Base-by-base conservation (phyloP, 2,329 filamentous ascomycete species). In the Ophiostoma angusticollis region DNA sequence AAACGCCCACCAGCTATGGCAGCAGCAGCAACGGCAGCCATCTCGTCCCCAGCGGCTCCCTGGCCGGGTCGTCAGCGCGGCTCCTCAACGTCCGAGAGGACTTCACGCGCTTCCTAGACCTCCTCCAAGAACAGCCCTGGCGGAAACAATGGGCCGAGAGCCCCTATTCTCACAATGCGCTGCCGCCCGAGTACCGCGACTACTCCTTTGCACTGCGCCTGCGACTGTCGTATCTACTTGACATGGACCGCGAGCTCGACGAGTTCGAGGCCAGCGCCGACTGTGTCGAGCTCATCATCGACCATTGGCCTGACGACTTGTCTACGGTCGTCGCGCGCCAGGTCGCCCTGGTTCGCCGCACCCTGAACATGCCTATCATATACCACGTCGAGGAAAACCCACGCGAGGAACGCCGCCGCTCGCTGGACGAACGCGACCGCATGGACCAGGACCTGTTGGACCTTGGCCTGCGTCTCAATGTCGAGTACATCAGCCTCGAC, bases 401-500 rank as follows among this genome's bases (percentile, higher is more conserved):
- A 0, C 59, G 62, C 17, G 61, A 60, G 28, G 61, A 64, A 47
- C 55, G 59, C n/a, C 52, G 52, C 28, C 53, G 62, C 23, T 29
- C 56, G 2, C 47, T 50, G 4, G 57, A 59, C 11, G 62, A 65
- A 43, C 59, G 54, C 40, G 54, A 62, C 38, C 36, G 53, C 6
- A 54, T 62, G 37, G 79, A 80, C 49, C 55, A 73, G 12, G 64
- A 70, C 39, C 58, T 81, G 21, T 61, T 80, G 17, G 65, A 72
- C 29, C 73, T 80, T 45, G 78, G 77, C 5, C 58, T 82, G 17
- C 71, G 78, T 12, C 63, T 83, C 31, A 75, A 71, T 1, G 74
- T 79, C 2, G 78, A 81, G 38, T 83, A 75, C 47, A 50, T 77
- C 37, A 74, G 72, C 24, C 58, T 83, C 5, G 76, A 83, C 51